phyloP scores from a whole-genome alignment of 768 basidiomycete genomes.

The Tephrocybe sp. region DNA sequence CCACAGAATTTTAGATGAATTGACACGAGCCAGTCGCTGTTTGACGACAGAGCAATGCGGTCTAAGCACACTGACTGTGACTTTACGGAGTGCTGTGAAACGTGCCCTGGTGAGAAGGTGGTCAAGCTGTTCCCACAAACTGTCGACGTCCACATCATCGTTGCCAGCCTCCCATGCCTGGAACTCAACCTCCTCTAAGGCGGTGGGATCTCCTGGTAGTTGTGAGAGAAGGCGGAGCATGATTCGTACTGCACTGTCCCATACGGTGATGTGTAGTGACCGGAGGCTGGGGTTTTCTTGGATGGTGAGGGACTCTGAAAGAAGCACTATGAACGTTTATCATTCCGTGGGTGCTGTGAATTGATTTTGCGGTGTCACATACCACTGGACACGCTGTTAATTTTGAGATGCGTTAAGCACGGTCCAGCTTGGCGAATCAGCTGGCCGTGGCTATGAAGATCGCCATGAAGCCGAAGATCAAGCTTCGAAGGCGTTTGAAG shows the following conservation, averaged over 20 bases:
- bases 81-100: neutral
- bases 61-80: conserved; percentile 1
- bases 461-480: neutral
- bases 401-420: neutral
- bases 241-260: neutral
- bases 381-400: neutral
- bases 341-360: neutral
- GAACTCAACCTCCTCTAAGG: conserved; percentile 1
- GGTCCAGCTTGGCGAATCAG: neutral
- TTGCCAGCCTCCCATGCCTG: neutral
- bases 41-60: neutral
- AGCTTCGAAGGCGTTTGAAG: neutral
- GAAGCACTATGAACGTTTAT: neutral
- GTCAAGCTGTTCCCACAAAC: conserved; percentile 1
- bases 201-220: neutral
- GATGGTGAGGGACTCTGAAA: neutral
- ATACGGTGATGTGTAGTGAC: neutral
- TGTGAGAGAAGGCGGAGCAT: conserved; percentile 1
- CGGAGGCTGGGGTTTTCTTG: neutral
- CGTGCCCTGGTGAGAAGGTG: neutral
- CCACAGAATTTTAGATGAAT: neutral
- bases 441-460: neutral
- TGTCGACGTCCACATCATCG: neutral
- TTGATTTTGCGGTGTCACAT: neutral
- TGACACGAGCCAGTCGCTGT: neutral